Conservation (phyloP, 257 asterid species). For the Jacaranda copaia region DNA sequence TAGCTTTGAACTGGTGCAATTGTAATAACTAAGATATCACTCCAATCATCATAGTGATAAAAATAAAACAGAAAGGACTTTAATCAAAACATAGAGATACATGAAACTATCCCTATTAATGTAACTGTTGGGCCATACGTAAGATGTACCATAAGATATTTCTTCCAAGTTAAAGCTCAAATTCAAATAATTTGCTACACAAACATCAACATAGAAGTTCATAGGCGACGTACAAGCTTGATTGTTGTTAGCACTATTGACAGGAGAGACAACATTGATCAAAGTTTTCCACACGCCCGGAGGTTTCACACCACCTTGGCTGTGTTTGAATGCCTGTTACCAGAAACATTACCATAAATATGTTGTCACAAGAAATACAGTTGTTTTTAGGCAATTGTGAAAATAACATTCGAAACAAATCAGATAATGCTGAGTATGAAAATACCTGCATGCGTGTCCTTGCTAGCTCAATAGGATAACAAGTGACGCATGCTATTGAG, state of each 20-base stretch:
- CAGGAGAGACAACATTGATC: conserved; percentile 58
- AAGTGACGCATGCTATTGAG: conserved; percentile 84
- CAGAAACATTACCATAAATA: conserved; percentile 3
- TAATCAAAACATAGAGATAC: no score
- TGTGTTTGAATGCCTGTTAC: conserved; percentile 73
- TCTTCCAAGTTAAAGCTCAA: background rate
- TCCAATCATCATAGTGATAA: background rate
- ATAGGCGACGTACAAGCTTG: conserved; percentile 56
- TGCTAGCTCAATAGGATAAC: conserved; percentile 92
- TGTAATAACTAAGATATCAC: background rate
- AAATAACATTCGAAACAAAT: background rate
- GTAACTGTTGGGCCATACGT: background rate
- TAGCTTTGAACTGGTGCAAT: conserved; percentile 59
- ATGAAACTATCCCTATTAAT: background rate
- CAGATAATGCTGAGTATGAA: background rate
- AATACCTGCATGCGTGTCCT: conserved; percentile 96
- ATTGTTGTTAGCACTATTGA: conserved; percentile 49
- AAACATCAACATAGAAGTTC: background rate
- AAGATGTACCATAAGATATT: background rate
- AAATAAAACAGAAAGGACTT: no score
- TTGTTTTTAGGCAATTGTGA: background rate
- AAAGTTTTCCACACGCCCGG: conserved; percentile 87
- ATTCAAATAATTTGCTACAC: background rate
- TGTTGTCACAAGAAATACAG: background rate
- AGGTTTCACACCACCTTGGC: conserved; percentile 63